Base-by-base conservation (phyloP, 768 basidiomycete genomes). In the Phylloporus arenicola region DNA sequence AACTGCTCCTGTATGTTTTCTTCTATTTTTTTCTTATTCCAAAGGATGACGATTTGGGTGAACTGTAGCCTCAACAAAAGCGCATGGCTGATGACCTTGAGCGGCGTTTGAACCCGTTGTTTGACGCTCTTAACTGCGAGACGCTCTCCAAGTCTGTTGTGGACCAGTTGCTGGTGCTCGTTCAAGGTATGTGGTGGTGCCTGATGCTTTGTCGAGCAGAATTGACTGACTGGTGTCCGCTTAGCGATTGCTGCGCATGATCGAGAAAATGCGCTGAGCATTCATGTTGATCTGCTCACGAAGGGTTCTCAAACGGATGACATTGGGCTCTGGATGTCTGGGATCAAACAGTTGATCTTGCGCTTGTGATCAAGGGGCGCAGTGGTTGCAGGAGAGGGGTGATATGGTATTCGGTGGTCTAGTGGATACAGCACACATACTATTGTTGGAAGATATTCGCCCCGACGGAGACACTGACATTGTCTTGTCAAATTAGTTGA, bases 101-200 rank as follows among this genome's bases (percentile, higher is more conserved):
- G 64, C 79, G 91, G 17, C 79, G 94, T 29, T 75, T 95, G 58
- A 92, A 85, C 62, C 79, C 83, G 0, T 68, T 97, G 40, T 96
- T 94, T 60, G 94, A 96, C 63, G 85, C 83, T n/a, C 70, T 97
- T 58, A 96, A 97, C 67, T 92, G 90, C 62, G 83, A 92, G 59
- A 87, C 88, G 7, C 64, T 96, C 17, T 85, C 89, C 13, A 72
- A 74, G 52, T 65, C 78, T 11, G 82, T 90, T 20, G 77, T 87
- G 13, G 86, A 87, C 38, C 82, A 88, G 56, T 70, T 96, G 27
- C 61, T 81, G 19, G 79, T 82, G 37, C 74, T 97, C 39, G 76
- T 82, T 4, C 75, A 79, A 73, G 93, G 92, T 93, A 54, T 38
- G 59, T 29, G 13, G 75, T 60, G 1, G 20, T 20, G 5, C 11